Evolutionary conservation across 2,329 filamentous ascomycete species (phyloP).

Genomic region (Sporothrix dimorphospora): DNA sequence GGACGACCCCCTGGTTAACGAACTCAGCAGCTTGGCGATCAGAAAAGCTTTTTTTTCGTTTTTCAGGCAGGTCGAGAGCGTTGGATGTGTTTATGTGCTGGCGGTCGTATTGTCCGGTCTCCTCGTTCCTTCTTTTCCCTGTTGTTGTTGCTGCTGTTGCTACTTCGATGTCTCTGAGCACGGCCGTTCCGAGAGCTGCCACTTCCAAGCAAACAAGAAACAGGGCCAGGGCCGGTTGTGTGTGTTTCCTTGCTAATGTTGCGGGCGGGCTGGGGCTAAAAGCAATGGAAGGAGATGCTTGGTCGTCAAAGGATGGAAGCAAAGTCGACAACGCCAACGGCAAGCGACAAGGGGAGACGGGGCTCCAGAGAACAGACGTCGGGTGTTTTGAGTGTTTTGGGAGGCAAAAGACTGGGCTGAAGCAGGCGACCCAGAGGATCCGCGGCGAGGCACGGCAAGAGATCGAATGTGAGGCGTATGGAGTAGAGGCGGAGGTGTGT

Average conservation of each 20-base stretch:
- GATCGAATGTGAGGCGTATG: conserved; percentile 22
- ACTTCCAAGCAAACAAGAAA: conserved; percentile 20
- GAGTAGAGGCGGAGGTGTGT: conserved; percentile 24
- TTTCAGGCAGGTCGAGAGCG: not conserved
- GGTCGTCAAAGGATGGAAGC: conserved; percentile 5
- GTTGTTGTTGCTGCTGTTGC: not conserved
- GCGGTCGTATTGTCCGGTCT: not conserved
- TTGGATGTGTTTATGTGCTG: not conserved
- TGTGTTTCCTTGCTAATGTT: conserved; percentile 13
- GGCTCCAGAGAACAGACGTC: conserved; percentile 23
- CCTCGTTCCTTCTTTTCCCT: not conserved
- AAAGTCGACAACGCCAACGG: not conserved
- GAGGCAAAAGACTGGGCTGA: not conserved
- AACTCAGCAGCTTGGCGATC: conserved; percentile 15
- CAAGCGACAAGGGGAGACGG: conserved; percentile 15
- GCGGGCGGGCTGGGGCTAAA: conserved; percentile 22
- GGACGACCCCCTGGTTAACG: conserved; percentile 10
- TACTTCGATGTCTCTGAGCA: conserved; percentile 9
- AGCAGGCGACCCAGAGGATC: conserved; percentile 20
- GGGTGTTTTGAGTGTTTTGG: conserved; percentile 23
- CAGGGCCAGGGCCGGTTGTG: conserved; percentile 19
- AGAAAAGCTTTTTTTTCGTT: conserved; percentile 5
- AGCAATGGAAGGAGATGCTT: conserved; percentile 2
- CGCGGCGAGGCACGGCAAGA: conserved; percentile 24
- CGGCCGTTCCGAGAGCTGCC: conserved; percentile 16